Base-by-base conservation (phyloP, 2,329 filamentous ascomycete genomes). In the Penicillium expansum region DNA sequence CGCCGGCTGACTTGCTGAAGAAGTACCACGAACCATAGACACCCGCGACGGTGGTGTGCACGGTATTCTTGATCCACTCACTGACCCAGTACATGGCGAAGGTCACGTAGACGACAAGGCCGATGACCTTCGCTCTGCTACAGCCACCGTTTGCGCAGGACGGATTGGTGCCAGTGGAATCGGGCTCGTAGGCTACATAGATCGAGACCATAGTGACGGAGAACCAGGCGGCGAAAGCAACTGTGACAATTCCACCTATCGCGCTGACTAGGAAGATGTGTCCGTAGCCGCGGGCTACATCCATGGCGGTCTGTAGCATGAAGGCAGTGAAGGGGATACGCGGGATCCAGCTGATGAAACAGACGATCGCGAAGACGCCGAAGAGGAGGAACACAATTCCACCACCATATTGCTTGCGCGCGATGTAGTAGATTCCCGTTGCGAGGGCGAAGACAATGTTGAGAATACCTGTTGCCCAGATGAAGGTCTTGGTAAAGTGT, bases 11-110 rank as follows among this genome's bases (percentile, higher is more conserved):
- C 29, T 82, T 77, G 8, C 80, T 76, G 63, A 84, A 88, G 72
- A 96, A 97, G 77, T 96, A 97, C 93, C 93, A 97, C 0, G 89
- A 88, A 1, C 91, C 92, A 67, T 96, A 97, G 0, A 96, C 87
- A 0, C 93, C 92, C 0, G 91, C 89, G 57, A 96, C 89, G 24
- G 86, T 92, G 2, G 88, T 89, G 71, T 97, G 92, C 45, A 96
- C 90, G 0, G 90, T 92, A 75, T 96, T 96, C 79, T 97, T 97
- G 66, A 97, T 78, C 83, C 89, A 93, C 72, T 97, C 93, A 1
- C 90, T 88, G 62, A 96, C 87, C 93, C 93, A 97, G 77, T 95
- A 97, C 76, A 87, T 90, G 52, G 92, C 88, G 68, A 97, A 97
- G 0, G 92, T 96, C 64, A 92, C 83, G 71, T 95, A 97, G 18